Conservation (phyloP, 2,329 filamentous ascomycete genomes). For the Penicillium verrucosum region DNA sequence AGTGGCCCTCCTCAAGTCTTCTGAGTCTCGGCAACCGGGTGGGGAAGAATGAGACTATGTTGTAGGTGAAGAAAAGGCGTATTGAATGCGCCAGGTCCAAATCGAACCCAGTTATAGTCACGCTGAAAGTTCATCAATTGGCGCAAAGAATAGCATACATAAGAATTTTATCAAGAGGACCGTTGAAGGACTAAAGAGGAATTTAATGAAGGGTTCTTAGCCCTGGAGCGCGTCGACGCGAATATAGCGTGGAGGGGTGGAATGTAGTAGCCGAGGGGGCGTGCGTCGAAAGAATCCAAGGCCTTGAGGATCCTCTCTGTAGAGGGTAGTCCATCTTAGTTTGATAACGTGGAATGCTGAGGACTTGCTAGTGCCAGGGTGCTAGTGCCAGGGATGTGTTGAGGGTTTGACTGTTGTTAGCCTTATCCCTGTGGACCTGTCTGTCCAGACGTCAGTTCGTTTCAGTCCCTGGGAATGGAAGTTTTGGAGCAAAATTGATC, state of each 20-base stretch:
- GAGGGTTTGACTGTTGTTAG: background rate
- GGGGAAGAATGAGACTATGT: background rate
- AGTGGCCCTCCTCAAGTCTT: background rate
- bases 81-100: constrained; percentile 5
- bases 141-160: background rate
- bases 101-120: constrained; percentile 8
- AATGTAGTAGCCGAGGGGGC: constrained; percentile 23
- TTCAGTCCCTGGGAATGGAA: constrained; percentile 16
- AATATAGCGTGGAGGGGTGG: constrained; percentile 25
- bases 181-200: constrained; percentile 16
- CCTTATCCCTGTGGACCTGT: constrained; percentile 11
- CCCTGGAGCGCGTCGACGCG: constrained; percentile 26
- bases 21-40: background rate
- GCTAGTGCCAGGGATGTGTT: constrained; percentile 13
- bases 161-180: background rate
- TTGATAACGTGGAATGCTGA: constrained; percentile 19
- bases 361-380: constrained; percentile 11
- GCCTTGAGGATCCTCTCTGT: background rate
- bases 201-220: constrained; percentile 8
- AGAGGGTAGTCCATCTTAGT: background rate
- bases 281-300: constrained; percentile 23
- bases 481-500: constrained; percentile 1
- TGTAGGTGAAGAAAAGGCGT: background rate
- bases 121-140: constrained; percentile 7
- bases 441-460: constrained; percentile 13